Evolutionary conservation across 1,284 basidiomycete genomes (phyloP).

Genomic region (Ceratobasidium sp.): DNA sequence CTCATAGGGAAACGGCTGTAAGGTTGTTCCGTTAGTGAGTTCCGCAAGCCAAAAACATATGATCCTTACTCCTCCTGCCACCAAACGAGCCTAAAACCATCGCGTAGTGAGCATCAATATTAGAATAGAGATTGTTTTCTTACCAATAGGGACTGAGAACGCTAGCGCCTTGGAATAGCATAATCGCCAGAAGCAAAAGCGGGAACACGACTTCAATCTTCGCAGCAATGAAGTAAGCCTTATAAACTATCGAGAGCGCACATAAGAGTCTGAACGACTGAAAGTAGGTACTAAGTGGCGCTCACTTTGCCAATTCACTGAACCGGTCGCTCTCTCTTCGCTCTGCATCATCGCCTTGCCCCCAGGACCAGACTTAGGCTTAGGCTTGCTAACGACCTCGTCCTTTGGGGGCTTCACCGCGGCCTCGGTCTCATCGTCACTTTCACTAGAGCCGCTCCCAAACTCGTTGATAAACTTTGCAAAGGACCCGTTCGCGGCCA

Average conservation of each 20-base stretch:
- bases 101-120: no score
- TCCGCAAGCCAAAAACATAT: not conserved
- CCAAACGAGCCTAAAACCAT: slow-evolving; percentile 26
- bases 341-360: slow-evolving; percentile 59
- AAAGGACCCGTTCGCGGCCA: slow-evolving; percentile 74
- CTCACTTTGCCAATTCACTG: slow-evolving; percentile 52
- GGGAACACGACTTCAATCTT: slow-evolving; percentile 29
- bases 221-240: slow-evolving; percentile 30
- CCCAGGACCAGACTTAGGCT: slow-evolving; percentile 5
- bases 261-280: no score
- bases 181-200: slow-evolving; percentile 29
- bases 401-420: not conserved
- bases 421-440: not conserved
- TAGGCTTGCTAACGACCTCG: not conserved
- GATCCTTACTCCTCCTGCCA: slow-evolving; percentile 24
- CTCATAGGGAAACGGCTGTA: slow-evolving; percentile 9
- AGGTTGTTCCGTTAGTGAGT: not conserved
- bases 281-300: not conserved
- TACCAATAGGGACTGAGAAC: slow-evolving; percentile 40
- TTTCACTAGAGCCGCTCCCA: slow-evolving; percentile 58
- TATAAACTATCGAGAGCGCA: not conserved
- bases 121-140: not conserved
- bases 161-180: slow-evolving; percentile 34
- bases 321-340: slow-evolving; percentile 58
- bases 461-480: slow-evolving; percentile 77